These are phyloP conservation scores for Boletus speciosus DNA, from an alignment of 768 basidiomycete species.

Conservation along the genomic window DNA sequence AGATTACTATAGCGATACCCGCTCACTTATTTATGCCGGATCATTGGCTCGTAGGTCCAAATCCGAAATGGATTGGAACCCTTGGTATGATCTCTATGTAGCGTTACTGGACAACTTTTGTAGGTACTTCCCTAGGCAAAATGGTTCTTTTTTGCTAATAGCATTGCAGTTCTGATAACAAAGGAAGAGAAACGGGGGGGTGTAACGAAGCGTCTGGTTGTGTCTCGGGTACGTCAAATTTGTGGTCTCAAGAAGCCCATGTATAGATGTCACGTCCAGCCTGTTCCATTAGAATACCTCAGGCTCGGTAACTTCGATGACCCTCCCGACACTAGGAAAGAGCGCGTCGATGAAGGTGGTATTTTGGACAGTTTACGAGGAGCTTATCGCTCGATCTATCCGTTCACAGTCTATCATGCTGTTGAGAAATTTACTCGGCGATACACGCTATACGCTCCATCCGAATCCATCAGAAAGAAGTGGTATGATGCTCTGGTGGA, in stretches of 20 bases:
- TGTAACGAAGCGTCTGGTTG: conserved; percentile 47
- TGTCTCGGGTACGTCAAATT: conserved; percentile 56
- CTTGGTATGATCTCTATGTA: conserved; percentile 67
- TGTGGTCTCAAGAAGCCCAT: not conserved
- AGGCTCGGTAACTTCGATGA: conserved; percentile 62
- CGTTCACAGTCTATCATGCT: conserved; percentile 76
- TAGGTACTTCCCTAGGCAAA: conserved; percentile 34
- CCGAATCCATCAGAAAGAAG: conserved; percentile 53
- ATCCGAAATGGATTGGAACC: conserved; percentile 62
- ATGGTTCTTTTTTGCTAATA: conserved; percentile 1
- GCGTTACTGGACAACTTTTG: conserved; percentile 76
- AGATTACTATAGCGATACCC: conserved; percentile 72
- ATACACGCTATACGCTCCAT: conserved; percentile 70
- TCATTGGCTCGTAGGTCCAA: conserved; percentile 57
- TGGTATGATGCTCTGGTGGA: conserved; percentile 64
- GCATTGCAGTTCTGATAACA: conserved; percentile 55
- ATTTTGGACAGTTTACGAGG: conserved; percentile 55
- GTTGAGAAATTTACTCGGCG: conserved; percentile 50
- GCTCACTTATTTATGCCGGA: conserved; percentile 68
- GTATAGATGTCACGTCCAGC: conserved; percentile 41
- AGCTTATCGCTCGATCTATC: conserved; percentile 57
- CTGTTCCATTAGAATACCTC: conserved; percentile 77
- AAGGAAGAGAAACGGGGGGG: conserved; percentile 58
- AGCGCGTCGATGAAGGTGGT: conserved; percentile 54
- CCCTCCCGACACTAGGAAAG: conserved; percentile 60